Base-by-base conservation (phyloP, 192 early-diverging fungal genomes). In the Coemansia interrupta region DNA sequence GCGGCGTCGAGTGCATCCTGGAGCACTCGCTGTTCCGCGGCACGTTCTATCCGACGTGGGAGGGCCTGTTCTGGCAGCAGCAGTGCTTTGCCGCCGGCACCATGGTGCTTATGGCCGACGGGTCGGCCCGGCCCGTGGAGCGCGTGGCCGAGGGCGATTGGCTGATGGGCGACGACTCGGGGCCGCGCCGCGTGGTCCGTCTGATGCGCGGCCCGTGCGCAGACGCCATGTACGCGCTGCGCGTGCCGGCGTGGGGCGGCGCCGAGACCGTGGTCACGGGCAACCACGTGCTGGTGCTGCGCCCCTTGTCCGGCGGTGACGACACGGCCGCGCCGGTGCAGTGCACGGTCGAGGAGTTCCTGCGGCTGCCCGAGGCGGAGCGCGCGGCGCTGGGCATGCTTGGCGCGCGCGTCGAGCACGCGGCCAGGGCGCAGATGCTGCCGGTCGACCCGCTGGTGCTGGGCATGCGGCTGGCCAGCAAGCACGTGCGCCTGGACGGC, bases 11-110 rank as follows among this genome's bases (percentile, higher is more conserved):
- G 66, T 94, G 94, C 58, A 99, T 99, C 80, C 78, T 99, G 23
- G 96, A 99, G 69, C 96, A 99, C 74, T 96, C 96, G 11, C 74
- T 99, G 46, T 99, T 99, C 84, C 95, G 93, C 73, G 96, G 93
- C 13, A 99, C 96, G 2, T 95, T 95, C 68, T 96, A 96, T 77
- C 89, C 92, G 15, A 94, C 95, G 5, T 99, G 96, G 96, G 92
- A 96, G 73, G 96, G 96, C 80, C 84, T 97, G 20, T 98, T 96
- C 87, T 96, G 93, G 94, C 90, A 94, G 70, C 89, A 91, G 69
- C 87, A 86, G 17, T 83, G 67, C 56, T 72, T 80, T 59, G 61
- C 64, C 2, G 71, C 68, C 1, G 71, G 68, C 38, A 73, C 68
- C 14, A 13, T 30, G 45, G 55, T 77, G 56, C 49, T 75, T 18